A percentile compares a stretch with the other conserved stretches of the same genome.
Evolutionary conservation across 2,329 filamentous ascomycete species (phyloP).

Genomic region (Davidsoniella virescens): DNA sequence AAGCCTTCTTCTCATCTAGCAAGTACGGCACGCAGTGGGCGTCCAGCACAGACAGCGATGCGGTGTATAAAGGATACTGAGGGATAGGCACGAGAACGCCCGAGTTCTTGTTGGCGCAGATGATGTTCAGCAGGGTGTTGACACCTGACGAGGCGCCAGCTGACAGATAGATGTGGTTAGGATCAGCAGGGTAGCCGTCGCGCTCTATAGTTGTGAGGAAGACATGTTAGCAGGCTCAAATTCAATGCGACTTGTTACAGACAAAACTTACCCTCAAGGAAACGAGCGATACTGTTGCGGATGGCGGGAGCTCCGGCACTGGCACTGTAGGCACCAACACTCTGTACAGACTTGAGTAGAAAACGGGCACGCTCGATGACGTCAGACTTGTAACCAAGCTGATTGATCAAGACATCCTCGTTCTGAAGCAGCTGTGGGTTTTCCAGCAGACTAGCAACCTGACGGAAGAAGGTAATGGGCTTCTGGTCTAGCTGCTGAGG

Average conservation of each 20-base stretch:
- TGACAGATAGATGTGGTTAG: constrained; percentile 74
- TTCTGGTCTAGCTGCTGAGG: constrained; percentile 98
- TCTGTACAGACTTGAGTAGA: constrained; percentile 69
- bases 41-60: constrained; percentile 71
- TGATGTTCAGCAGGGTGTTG: constrained; percentile 79
- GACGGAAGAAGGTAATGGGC: constrained; percentile 96
- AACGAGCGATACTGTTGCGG: constrained; percentile 76
- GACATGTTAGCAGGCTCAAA: background rate
- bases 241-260: background rate
- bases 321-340: constrained; percentile 91
- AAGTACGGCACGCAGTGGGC: constrained; percentile 84
- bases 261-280: constrained; percentile 59
- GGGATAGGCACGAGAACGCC: constrained; percentile 90
- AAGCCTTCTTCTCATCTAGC: constrained; percentile 70
- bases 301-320: constrained; percentile 79
- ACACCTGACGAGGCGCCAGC: constrained; percentile 87
- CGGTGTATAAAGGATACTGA: constrained; percentile 95
- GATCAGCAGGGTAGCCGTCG: constrained; percentile 74
- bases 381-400: constrained; percentile 77
- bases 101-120: constrained; percentile 60
- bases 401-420: constrained; percentile 57
- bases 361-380: constrained; percentile 69
- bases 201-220: constrained; percentile 34
- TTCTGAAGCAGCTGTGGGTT: constrained; percentile 75
- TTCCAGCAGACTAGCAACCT: constrained; percentile 85